Evolutionary conservation across 2,329 filamentous ascomycete species (phyloP).

Genomic region (Phaeosphaeriaceae sp.): DNA sequence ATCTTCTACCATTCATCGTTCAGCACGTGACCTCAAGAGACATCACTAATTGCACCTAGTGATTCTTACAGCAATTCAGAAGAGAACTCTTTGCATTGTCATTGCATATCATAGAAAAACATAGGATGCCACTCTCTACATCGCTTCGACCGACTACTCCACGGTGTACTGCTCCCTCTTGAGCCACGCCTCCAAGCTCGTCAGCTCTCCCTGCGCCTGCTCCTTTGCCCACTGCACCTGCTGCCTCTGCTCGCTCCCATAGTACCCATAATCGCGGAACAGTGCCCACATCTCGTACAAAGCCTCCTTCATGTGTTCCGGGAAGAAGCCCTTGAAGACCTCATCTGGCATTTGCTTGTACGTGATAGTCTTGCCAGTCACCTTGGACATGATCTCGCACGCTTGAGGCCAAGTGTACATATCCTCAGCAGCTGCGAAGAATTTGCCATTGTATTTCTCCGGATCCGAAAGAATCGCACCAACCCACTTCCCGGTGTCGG

Average conservation of each 20-base stretch:
- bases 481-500: constrained; percentile 56
- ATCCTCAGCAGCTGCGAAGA: constrained; percentile 54
- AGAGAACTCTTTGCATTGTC: no score
- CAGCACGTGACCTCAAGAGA: no score
- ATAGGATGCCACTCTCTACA: no score
- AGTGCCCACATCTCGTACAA: constrained; percentile 38
- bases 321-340: constrained; percentile 33
- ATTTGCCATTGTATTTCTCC: constrained; percentile 54
- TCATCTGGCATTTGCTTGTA: constrained; percentile 36
- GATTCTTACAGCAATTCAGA: no score
- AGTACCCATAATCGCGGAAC: constrained; percentile 40
- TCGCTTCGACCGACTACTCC: constrained; percentile 17
- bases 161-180: constrained; percentile 25
- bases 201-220: constrained; percentile 34
- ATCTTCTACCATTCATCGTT: no score
- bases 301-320: constrained; percentile 20
- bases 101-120: no score
- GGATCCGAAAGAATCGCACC: constrained; percentile 54
- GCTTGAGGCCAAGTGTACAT: constrained; percentile 53
- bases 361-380: constrained; percentile 50
- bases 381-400: constrained; percentile 48
- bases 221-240: constrained; percentile 34
- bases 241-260: constrained; percentile 29
- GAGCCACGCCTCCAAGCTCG: constrained; percentile 37
- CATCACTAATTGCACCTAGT: no score